Evolutionary conservation across 495 filamentous ascomycete genomes (phyloP), one percentile per base, ranked within the genome.

Genomic region (Hypoxylon crocopeplum): DNA sequence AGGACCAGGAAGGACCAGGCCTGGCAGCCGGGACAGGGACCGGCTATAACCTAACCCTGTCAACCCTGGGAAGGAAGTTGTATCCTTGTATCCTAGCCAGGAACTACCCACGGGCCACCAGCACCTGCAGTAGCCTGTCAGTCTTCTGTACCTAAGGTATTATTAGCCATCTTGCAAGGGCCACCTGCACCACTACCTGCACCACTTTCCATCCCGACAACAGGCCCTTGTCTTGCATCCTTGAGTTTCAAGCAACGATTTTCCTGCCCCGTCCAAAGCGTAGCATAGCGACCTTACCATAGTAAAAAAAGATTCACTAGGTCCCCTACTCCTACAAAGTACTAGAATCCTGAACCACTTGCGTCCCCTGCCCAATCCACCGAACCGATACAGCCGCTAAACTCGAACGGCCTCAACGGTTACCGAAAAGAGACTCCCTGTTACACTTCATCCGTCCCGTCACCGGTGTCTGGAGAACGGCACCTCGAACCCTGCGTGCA

Each of bases 371-470:
- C 46, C 30, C 40, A 54, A 25, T 48, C 41, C 48, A 25, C 48
- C 34, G 22, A 27, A 51, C 54, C 40, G 44, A 47, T 38, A 56
- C 50, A 47, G 46, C 37, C 45, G 15, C 60, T 51, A 56, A 64
- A 49, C 54, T 64, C 45, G 55, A 57, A 64, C 49, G 41, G 55
- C 49, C 36, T 59, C 49, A 55, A 59, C 54, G 37, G 39, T 19
- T 53, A 40, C 46, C 61, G 33, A 56, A 56, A 64, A 59, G 45
- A 64, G 55, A 30, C 46, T 54, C 46, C 37, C 48, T 62, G 51
- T 37, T 33, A 45, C 36, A 44, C 27, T 27, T 19, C 13, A 21
- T n/a, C 47, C 39, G 44, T 55, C 46, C 38, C 39, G 42, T 39
- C 45, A 33, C 12, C 39, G 37, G 22, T 54, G 29, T 42, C 32